Percentiles rank a stretch among this genome's conserved stretches.
Evolutionary conservation across 2,329 filamentous ascomycete genomes (phyloP).

Genomic region (Colletotrichum sp.): DNA sequence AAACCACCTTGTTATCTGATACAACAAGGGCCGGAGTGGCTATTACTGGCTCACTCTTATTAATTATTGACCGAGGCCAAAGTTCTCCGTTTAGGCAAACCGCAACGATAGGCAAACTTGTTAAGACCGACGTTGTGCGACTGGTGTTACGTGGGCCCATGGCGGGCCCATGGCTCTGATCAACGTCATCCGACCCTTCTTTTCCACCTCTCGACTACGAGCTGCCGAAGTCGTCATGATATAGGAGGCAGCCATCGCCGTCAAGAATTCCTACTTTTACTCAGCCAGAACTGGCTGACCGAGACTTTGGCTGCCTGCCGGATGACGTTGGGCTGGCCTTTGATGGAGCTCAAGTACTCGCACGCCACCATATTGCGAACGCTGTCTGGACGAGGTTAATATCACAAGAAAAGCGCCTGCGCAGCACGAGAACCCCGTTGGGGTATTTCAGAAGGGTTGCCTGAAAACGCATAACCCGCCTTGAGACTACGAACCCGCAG

Average conservation of each 20-base stretch:
- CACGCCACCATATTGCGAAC: background rate
- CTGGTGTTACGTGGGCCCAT: background rate
- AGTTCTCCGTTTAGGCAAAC: background rate
- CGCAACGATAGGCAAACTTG: background rate
- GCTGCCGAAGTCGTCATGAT: background rate
- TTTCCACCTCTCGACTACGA: background rate
- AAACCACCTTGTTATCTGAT: background rate
- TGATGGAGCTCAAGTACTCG: background rate
- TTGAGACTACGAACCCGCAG: background rate
- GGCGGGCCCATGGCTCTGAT: background rate
- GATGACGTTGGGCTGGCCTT: background rate
- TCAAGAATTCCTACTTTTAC: background rate
- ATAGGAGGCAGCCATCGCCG: background rate
- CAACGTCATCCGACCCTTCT: background rate
- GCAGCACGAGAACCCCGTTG: background rate
- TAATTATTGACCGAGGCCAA: background rate
- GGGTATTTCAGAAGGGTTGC: background rate
- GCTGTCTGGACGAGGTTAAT: background rate
- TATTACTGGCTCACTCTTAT: background rate
- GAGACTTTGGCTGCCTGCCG: background rate
- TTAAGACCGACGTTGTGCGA: background rate
- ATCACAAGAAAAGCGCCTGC: background rate
- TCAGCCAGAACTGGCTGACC: background rate
- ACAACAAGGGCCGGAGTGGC: background rate
- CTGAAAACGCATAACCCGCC: background rate